These are phyloP conservation scores for Didymellaceae sp. DNA, from an alignment of 2,329 filamentous ascomycete genomes.

Conservation along the genomic window DNA sequence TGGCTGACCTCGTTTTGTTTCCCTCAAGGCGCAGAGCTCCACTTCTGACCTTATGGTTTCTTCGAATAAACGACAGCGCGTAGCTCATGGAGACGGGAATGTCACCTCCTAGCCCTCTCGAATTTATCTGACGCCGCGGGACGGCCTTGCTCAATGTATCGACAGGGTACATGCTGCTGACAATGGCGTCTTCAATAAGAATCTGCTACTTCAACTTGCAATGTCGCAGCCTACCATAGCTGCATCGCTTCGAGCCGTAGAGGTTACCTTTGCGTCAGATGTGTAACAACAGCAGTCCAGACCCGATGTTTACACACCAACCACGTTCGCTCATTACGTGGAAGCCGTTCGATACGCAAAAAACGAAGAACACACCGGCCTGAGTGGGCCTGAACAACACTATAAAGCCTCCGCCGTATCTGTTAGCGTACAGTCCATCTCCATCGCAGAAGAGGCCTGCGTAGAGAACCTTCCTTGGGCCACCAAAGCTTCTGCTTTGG, in stretches of 20 bases:
- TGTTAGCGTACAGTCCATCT: background rate
- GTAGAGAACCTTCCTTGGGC: background rate
- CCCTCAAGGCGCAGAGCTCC: too few species aligned
- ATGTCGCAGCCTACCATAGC: background rate
- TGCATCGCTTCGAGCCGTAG: background rate
- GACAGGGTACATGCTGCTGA: background rate
- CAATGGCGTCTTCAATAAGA: background rate
- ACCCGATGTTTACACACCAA: background rate
- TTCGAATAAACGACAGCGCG: too few species aligned
- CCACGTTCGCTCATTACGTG: background rate
- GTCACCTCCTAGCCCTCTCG: too few species aligned
- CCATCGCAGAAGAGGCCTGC: background rate
- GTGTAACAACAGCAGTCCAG: background rate
- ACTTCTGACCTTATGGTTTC: too few species aligned
- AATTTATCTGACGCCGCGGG: background rate
- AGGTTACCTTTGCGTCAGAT: background rate
- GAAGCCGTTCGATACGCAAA: background rate
- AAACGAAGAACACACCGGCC: background rate
- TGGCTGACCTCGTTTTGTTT: too few species aligned
- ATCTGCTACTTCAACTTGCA: background rate
- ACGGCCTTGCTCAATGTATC: background rate
- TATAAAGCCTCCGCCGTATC: background rate
- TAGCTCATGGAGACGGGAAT: too few species aligned
- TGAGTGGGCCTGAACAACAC: background rate
- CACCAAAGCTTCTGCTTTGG: background rate